Evolutionary conservation across 2,329 filamentous ascomycete genomes (phyloP).

Genomic region (Aureobasidium sp.): DNA sequence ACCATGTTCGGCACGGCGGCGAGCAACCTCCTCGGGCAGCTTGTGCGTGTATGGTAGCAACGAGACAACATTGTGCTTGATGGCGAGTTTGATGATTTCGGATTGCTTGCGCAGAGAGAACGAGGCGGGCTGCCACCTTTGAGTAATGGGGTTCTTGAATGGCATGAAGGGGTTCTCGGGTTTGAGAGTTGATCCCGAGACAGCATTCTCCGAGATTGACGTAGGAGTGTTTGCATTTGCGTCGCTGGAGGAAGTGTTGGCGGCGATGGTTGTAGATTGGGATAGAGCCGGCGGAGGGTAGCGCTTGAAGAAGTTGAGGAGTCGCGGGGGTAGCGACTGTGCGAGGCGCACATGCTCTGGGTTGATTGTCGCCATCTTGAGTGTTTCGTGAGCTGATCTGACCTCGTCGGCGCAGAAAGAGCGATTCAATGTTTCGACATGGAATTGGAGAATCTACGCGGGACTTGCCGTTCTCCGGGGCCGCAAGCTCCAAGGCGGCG

Average conservation of each 20-base stretch:
- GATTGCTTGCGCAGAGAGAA: constrained; percentile 84
- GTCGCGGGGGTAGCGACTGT: constrained; percentile 64
- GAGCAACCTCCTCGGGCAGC: constrained; percentile 54
- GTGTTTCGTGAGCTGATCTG: not conserved
- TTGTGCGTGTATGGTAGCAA: constrained; percentile 29
- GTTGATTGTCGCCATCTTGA: constrained; percentile 13
- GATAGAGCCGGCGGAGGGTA: constrained; percentile 64
- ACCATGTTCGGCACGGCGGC: constrained; percentile 68
- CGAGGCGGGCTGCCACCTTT: constrained; percentile 74
- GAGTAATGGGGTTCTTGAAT: constrained; percentile 69
- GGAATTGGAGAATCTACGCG: constrained; percentile 4
- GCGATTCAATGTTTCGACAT: constrained; percentile 6
- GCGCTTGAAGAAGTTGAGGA: constrained; percentile 80
- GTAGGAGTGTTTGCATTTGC: constrained; percentile 28
- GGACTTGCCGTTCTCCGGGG: constrained; percentile 15
- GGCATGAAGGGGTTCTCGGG: constrained; percentile 71
- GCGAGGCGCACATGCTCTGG: constrained; percentile 43
- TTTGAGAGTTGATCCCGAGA: constrained; percentile 19
- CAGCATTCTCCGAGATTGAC: constrained; percentile 36
- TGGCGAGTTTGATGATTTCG: constrained; percentile 79
- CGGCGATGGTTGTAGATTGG: constrained; percentile 27
- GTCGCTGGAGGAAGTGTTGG: constrained; percentile 37
- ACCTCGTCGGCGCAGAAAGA: constrained; percentile 8
- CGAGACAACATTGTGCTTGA: constrained; percentile 40
- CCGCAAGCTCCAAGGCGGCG: not conserved